These are phyloP conservation scores for Gossypium schwendimanii DNA, from an alignment of 441 rosid species.

Conservation along the genomic window DNA sequence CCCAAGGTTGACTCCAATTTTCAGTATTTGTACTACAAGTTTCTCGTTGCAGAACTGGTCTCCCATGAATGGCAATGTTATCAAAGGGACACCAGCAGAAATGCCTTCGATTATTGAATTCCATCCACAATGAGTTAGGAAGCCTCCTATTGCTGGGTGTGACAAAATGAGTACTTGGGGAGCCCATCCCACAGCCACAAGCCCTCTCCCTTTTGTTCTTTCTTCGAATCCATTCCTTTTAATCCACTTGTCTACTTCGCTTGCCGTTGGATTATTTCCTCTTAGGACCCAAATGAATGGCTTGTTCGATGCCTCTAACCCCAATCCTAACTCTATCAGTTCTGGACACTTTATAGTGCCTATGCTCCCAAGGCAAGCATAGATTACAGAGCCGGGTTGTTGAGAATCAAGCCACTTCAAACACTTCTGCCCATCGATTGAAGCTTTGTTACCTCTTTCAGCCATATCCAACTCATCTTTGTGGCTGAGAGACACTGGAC, in stretches of 20 bases:
- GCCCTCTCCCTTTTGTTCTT: constrained; percentile 31
- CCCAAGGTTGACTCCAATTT: constrained; percentile 30
- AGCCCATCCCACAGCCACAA: constrained; percentile 43
- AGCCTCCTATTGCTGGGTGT: constrained; percentile 38
- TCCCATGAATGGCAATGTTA: background rate
- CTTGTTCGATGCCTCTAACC: constrained; percentile 30
- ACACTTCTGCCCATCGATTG: constrained; percentile 11
- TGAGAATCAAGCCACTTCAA: constrained; percentile 31
- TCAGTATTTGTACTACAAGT: background rate
- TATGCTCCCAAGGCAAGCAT: constrained; percentile 33
- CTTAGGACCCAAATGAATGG: constrained; percentile 42
- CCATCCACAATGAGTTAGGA: constrained; percentile 49
- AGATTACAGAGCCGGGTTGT: constrained; percentile 24
- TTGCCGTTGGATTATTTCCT: constrained; percentile 19
- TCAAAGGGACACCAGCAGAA: background rate
- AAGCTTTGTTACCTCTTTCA: constrained; percentile 28
- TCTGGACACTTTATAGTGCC: constrained; percentile 19
- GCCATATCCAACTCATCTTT: constrained; percentile 18
- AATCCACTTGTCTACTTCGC: constrained; percentile 28
- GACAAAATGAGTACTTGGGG: constrained; percentile 47
- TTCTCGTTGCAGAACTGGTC: constrained; percentile 4
- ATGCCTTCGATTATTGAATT: background rate
- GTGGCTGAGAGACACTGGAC: constrained; percentile 36
- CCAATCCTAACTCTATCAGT: constrained; percentile 31
- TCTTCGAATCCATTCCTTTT: constrained; percentile 23